Conservation (phyloP, 257 asterid genomes). For the Capsicum rhomboideum region DNA sequence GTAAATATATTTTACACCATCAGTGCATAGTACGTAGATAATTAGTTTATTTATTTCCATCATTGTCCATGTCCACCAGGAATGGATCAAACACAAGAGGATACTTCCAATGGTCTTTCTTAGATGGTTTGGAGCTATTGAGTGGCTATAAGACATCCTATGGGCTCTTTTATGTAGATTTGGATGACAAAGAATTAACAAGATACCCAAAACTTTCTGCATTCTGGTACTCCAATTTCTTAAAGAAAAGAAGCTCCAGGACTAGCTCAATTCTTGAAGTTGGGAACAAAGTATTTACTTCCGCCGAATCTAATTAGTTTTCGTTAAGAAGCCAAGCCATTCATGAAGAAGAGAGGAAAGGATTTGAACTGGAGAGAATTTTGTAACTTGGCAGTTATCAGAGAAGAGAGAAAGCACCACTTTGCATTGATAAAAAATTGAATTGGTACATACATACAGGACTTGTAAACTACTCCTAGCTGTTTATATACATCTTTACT, state of each 20-base stretch:
- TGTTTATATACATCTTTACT: no score
- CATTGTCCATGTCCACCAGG: conserved; percentile 5
- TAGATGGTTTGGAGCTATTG: conserved; percentile 48
- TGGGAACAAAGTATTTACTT: not conserved
- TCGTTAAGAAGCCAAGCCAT: no score
- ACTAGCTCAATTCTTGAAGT: not conserved
- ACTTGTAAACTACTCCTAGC: not conserved
- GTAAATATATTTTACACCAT: not conserved
- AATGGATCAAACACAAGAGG: conserved; percentile 46
- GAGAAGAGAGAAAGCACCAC: no score
- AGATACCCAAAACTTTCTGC: conserved; percentile 43
- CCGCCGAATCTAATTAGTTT: not conserved
- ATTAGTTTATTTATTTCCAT: not conserved
- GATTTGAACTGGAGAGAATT: no score
- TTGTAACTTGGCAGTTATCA: no score
- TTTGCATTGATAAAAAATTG: no score
- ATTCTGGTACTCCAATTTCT: conserved; percentile 40
- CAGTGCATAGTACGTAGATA: not conserved
- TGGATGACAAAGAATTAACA: conserved; percentile 31
- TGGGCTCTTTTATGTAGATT: conserved; percentile 48
- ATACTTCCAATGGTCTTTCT: conserved; percentile 48
- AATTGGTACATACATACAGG: no score
- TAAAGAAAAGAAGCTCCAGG: conserved; percentile 28
- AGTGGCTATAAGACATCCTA: conserved; percentile 19
- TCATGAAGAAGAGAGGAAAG: no score